Percentiles rank a stretch among this genome's conserved stretches.
phyloP scores from a whole-genome alignment of 176 grass and related monocot species.

The Aegilops speltoides region DNA sequence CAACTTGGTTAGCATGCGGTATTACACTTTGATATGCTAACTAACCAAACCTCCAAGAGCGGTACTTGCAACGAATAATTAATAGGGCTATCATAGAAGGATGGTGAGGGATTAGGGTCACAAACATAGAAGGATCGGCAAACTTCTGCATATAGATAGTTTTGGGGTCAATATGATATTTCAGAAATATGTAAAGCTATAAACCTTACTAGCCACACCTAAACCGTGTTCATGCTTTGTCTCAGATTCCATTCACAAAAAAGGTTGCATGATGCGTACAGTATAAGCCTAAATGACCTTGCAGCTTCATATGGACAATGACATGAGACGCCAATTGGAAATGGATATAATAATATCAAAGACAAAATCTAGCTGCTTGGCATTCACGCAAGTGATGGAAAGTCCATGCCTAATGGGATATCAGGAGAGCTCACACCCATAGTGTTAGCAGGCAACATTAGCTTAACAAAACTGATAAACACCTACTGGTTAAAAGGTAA shows the following conservation, averaged over 20 bases:
- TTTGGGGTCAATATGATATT: not conserved
- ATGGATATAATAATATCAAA: not conserved
- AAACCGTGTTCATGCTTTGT: not conserved
- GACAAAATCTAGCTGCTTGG: not conserved
- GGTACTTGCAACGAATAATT: not conserved
- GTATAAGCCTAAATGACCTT: not conserved
- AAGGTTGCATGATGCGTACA: not conserved
- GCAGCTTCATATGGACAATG: not conserved
- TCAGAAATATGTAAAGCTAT: not conserved
- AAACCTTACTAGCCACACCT: not conserved
- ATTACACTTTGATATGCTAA: not conserved
- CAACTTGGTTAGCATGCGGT: not conserved
- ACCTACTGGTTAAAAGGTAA: slow-evolving; percentile 6
- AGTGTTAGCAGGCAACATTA: slow-evolving; percentile 1
- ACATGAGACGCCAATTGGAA: not conserved
- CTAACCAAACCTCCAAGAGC: not conserved
- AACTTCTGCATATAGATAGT: slow-evolving; percentile 10
- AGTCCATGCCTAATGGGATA: not conserved
- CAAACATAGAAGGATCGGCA: not conserved
- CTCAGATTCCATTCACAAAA: not conserved
- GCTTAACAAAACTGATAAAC: not conserved
- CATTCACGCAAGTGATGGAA: slow-evolving; percentile 1
- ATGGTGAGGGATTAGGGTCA: not conserved
- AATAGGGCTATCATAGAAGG: not conserved
- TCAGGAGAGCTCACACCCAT: not conserved